Evolutionary conservation across 2,329 filamentous ascomycete species (phyloP).

Genomic region (Penicillium sumatraense): DNA sequence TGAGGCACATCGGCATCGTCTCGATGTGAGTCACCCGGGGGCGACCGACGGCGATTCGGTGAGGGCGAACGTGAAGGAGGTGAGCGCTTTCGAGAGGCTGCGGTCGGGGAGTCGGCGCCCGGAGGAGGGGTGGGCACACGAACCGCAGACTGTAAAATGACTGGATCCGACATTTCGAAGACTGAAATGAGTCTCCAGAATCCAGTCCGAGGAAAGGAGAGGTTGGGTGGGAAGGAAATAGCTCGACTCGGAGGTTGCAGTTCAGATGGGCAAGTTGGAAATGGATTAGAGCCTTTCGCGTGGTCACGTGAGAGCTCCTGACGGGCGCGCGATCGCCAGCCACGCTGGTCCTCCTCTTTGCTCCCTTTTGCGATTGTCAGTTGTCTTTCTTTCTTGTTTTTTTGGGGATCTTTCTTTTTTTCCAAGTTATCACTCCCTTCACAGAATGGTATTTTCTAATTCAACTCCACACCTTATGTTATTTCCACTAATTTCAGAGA

Average conservation of each 20-base stretch:
- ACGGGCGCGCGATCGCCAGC: conserved; percentile 7
- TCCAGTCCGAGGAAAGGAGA: not conserved
- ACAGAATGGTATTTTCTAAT: conserved; percentile 34
- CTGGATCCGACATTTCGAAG: conserved; percentile 47
- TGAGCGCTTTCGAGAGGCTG: conserved; percentile 61
- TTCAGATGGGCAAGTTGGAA: not conserved
- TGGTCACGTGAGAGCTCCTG: conserved; percentile 28
- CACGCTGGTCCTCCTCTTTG: not conserved
- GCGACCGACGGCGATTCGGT: conserved; percentile 55
- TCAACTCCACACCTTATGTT: not conserved
- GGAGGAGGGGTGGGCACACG: conserved; percentile 63
- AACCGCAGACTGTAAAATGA: conserved; percentile 60
- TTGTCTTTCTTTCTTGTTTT: conserved; percentile 12
- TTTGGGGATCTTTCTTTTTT: conserved; percentile 12
- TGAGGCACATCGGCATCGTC: conserved; percentile 50
- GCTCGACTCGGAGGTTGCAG: conserved; percentile 16
- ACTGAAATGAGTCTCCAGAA: conserved; percentile 13
- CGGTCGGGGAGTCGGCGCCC: conserved; percentile 52
- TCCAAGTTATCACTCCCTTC: conserved; percentile 13
- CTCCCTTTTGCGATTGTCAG: conserved; percentile 10
- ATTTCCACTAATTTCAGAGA: conserved; percentile 15
- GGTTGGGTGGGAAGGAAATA: not conserved
- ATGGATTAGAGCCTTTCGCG: conserved; percentile 21
- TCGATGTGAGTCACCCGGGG: conserved; percentile 42
- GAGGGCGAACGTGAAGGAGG: conserved; percentile 59